Percentiles rank a stretch among this genome's conserved stretches.
Evolutionary conservation across 148 eudicot species (phyloP).

Genomic region (Chenopodium suecicum): DNA sequence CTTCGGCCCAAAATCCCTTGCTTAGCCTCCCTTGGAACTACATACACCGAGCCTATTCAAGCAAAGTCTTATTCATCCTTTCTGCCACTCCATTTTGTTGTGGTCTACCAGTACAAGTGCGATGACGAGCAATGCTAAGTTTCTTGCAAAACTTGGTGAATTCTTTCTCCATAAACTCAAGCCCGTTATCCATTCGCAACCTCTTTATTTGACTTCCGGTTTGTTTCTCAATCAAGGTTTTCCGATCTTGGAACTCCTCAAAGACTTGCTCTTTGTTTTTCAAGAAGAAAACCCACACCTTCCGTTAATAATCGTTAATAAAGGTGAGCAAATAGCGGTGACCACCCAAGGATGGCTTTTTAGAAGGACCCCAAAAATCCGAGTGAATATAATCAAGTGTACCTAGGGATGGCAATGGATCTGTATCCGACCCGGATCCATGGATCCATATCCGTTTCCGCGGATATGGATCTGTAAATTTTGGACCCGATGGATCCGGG

Average conservation of each 20-base stretch:
- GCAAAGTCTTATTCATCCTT: background rate
- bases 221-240: background rate
- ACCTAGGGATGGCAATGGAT: too few species aligned
- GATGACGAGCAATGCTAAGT: background rate
- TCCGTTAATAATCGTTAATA: too few species aligned
- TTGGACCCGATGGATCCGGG: too few species aligned
- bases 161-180: background rate
- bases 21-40: background rate
- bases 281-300: background rate
- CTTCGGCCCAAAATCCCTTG: background rate
- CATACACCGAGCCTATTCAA: background rate
- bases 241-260: background rate
- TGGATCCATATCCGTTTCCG: too few species aligned
- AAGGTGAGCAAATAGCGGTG: too few species aligned
- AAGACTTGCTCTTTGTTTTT: background rate
- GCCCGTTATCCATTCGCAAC: background rate
- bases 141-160: background rate
- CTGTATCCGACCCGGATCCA: too few species aligned
- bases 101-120: background rate
- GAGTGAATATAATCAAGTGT: too few species aligned
- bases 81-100: background rate
- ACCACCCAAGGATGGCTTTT: too few species aligned
- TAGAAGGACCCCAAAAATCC: too few species aligned
- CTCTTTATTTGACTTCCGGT: background rate
- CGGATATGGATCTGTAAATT: too few species aligned